Evolutionary conservation across 2,329 filamentous ascomycete genomes (phyloP).

Genomic region (Fusarium udum): DNA sequence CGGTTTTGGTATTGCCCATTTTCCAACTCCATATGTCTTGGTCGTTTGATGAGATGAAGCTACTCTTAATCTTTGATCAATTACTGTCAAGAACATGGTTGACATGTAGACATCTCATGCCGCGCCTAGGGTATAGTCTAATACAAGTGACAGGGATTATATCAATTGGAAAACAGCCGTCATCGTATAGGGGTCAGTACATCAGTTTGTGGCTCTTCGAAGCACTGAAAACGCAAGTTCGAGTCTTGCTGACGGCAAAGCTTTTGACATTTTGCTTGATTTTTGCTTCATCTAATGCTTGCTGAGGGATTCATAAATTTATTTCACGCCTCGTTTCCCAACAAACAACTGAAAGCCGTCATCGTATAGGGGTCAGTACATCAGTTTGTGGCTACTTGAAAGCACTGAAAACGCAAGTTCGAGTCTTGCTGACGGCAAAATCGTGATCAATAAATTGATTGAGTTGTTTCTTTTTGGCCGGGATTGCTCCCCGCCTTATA

Average conservation of each 20-base stretch:
- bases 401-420: constrained; percentile 21
- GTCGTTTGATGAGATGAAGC: background rate
- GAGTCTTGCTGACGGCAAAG: constrained; percentile 41
- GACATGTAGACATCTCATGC: rapidly evolving
- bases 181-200: constrained; percentile 46
- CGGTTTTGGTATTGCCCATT: background rate
- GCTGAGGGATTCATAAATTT: background rate
- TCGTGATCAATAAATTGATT: background rate
- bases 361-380: constrained; percentile 21
- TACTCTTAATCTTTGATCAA: background rate
- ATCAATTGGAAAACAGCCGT: constrained; percentile 24
- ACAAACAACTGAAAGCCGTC: constrained; percentile 5
- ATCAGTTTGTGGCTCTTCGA: constrained; percentile 44
- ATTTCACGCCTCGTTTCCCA: background rate
- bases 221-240: constrained; percentile 46
- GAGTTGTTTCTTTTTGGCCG: background rate
- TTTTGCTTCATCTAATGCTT: background rate
- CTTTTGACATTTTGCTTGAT: background rate
- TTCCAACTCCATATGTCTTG: background rate
- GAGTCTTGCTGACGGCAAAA: constrained; percentile 17
- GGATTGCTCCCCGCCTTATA: background rate
- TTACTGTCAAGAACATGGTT: background rate
- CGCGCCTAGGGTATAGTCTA: background rate
- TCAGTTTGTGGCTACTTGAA: constrained; percentile 13
- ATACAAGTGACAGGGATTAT: constrained; percentile 1